Evolutionary conservation across 331 rosid species (phyloP).

Genomic region (Erythrophleum ivorense): DNA sequence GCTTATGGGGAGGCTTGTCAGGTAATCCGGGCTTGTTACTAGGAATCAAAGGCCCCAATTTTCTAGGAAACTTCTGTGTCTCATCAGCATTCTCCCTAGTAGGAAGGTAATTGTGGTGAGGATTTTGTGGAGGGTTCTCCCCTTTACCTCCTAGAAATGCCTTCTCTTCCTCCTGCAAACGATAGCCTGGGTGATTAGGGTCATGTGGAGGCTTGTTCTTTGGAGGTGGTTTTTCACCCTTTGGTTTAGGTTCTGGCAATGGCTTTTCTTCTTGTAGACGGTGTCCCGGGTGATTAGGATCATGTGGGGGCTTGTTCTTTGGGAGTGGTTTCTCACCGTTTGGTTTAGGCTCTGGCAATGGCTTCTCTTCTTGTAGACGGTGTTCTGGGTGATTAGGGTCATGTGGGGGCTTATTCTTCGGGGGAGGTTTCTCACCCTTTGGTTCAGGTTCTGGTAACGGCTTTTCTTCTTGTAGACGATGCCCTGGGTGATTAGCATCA

Average conservation of each 20-base stretch:
- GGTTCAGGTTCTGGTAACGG: neutral
- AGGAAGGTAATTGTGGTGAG: constrained; percentile 1
- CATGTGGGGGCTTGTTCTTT: neutral
- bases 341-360: neutral
- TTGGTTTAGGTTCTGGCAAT: neutral
- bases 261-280: neutral
- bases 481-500: neutral
- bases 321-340: neutral
- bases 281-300: neutral
- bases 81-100: neutral
- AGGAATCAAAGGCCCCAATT: neutral
- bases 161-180: neutral
- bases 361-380: neutral
- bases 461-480: neutral
- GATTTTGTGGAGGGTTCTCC: constrained; percentile 7
- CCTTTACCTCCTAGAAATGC: neutral
- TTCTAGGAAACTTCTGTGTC: neutral
- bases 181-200: neutral
- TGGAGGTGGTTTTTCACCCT: neutral
- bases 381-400: neutral
- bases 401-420: neutral
- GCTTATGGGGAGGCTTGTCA: constrained; percentile 2
- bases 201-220: neutral
- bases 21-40: neutral
- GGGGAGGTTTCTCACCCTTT: neutral